Evolutionary conservation across 805 yeast genomes (phyloP).

Genomic region (Kuraishia hungarica): DNA sequence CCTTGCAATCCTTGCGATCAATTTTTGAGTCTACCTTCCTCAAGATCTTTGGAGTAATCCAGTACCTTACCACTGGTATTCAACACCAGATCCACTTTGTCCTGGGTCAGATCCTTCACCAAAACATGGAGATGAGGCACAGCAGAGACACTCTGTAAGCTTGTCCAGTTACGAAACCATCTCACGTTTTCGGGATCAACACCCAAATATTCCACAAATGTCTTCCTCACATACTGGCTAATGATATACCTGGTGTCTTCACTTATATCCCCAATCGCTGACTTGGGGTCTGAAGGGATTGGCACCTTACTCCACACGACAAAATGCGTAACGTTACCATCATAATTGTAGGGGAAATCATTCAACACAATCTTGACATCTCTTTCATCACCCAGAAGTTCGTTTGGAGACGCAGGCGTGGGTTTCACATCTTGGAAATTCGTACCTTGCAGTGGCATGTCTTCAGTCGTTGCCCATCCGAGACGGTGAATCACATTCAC

Average conservation of each 20-base stretch:
- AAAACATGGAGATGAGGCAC: constrained; percentile 68
- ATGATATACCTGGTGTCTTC: constrained; percentile 30
- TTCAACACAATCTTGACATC: constrained; percentile 43
- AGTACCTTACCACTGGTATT: constrained; percentile 15
- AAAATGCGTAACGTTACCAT: constrained; percentile 41
- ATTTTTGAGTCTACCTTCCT: too few species aligned
- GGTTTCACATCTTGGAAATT: constrained; percentile 7
- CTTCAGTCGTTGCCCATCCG: constrained; percentile 15
- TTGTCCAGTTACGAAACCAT: constrained; percentile 72
- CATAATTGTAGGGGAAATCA: constrained; percentile 63
- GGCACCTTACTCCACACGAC: constrained; percentile 61
- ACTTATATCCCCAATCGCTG: constrained; percentile 44
- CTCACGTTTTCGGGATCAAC: constrained; percentile 28
- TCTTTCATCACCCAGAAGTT: constrained; percentile 29
- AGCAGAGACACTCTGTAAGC: constrained; percentile 56
- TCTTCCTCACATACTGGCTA: constrained; percentile 34
- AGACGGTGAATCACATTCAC: constrained; percentile 27
- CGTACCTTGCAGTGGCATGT: constrained; percentile 6
- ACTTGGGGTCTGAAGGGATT: constrained; percentile 41
- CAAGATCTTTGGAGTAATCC: constrained; percentile 4
- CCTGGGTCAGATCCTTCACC: constrained; percentile 29
- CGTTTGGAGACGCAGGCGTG: constrained; percentile 21
- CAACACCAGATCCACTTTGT: constrained; percentile 12
- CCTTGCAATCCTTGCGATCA: too few species aligned
- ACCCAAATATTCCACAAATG: constrained; percentile 38